A percentile compares a stretch with the other conserved stretches of the same genome.
Conservation (phyloP, 805 yeast genomes). For the Candida anglica region DNA sequence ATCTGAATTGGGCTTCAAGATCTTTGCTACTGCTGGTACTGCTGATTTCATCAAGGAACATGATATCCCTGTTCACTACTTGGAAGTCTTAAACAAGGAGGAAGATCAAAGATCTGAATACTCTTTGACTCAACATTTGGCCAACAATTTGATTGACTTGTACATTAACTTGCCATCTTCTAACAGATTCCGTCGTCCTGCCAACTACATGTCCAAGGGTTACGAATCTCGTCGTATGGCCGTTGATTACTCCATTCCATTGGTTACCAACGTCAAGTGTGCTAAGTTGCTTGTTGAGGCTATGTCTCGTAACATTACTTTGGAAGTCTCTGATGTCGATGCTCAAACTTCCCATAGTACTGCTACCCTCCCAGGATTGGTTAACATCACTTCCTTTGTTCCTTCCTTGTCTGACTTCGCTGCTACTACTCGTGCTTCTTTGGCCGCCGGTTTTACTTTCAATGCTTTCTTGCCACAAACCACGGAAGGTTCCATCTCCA, state of each 20-base stretch:
- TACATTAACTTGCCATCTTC: conserved; percentile 96
- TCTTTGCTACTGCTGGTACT: conserved; percentile 98
- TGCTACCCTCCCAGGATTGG: conserved; percentile 78
- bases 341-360: conserved; percentile 89
- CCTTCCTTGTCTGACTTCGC: conserved; percentile 70
- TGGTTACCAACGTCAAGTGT: conserved; percentile 95
- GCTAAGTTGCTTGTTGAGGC: conserved; percentile 96
- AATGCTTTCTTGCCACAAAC: conserved; percentile 76
- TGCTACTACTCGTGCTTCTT: conserved; percentile 62
- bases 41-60: conserved; percentile 97
- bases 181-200: conserved; percentile 97
- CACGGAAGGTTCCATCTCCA: conserved; percentile 58
- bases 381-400: conserved; percentile 75
- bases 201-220: conserved; percentile 95
- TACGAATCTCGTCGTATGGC: conserved; percentile 99
- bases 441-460: conserved; percentile 87
- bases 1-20: conserved; percentile 77
- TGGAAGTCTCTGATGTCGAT: conserved; percentile 74
- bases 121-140: conserved; percentile 93
- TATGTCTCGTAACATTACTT: conserved; percentile 61
- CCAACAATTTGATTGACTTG: conserved; percentile 92
- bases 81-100: conserved; percentile 76
- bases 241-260: conserved; percentile 95
- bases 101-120: conserved; percentile 86
- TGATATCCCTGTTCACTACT: conserved; percentile 87